Evolutionary conservation across 2,329 filamentous ascomycete species (phyloP), one percentile per base, ranked within the genome.

Genomic region (Albophoma yamanashiensis): DNA sequence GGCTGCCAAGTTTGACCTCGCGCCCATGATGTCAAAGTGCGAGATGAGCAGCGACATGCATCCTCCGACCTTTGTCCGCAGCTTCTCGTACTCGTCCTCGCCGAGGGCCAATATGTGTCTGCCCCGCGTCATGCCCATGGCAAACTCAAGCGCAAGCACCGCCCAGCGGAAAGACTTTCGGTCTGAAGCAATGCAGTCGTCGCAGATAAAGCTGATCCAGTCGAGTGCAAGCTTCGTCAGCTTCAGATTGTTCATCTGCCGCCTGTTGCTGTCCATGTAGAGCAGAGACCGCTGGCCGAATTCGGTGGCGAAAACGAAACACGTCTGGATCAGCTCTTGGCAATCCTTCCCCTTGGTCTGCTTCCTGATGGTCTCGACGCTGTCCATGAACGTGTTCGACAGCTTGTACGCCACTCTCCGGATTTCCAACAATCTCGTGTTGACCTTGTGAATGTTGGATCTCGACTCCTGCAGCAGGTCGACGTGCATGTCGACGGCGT

Each of bases 1-100:
- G 5, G 94, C 94, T 14, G 94, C 94, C 63, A 97, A 82, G 50
- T 88, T 97, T 8, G 92, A 96, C 68, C 93, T 86, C 34, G 94
- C 94, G 31, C 94, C 94, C 89, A 99, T 96, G 74, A 99, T 97
- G 73, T 99, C 94, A 68, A 99, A 99, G 74, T 99, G 94, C 12
- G 92, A 97, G 66, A 99, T 97, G 56, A 99, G 80, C 31, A 99
- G 82, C 25, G 91, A 92, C 94, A 99, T 99, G 73, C 94, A 99
- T 0, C 93, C 93, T 11, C 92, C 92, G 6, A 99, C 94, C 73
- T 97, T 97, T 61, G 85, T 81, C 53, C 93, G 85, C 63, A 99
- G 79, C 64, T 82, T 86, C 7, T 87, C 83, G 71, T 96, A 99
- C 69, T 99, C 93, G 47, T 89, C 84, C 61, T 96, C 91, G 47